phyloP scores from a whole-genome alignment of 805 yeast genomes.

The Wickerhamomyces xylosicus region DNA sequence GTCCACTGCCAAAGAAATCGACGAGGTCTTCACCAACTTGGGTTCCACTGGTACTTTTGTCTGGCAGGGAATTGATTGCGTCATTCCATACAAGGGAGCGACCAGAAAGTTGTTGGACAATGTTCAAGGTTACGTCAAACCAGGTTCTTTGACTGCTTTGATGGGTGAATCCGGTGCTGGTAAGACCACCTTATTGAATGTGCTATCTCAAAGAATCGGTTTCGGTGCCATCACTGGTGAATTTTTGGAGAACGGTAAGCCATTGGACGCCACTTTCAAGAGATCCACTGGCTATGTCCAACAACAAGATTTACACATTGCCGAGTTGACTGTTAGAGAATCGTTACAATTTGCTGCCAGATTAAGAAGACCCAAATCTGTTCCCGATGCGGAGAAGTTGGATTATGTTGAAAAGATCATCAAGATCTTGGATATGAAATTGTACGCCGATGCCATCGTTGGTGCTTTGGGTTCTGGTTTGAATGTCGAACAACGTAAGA shows the following conservation, averaged over 20 bases:
- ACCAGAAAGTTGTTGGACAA: slow-evolving; percentile 24
- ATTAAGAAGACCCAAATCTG: slow-evolving; percentile 43
- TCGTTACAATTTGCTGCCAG: slow-evolving; percentile 65
- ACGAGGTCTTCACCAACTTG: slow-evolving; percentile 16
- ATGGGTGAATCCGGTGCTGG: slow-evolving; percentile 83
- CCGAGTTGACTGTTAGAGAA: slow-evolving; percentile 69
- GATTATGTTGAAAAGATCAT: slow-evolving; percentile 46
- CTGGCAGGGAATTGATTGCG: slow-evolving; percentile 23
- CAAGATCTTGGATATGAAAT: slow-evolving; percentile 40
- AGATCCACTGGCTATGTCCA: slow-evolving; percentile 60
- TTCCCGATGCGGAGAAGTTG: slow-evolving; percentile 30
- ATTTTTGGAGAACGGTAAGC: slow-evolving; percentile 32
- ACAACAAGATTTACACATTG: slow-evolving; percentile 68
- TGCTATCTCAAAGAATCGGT: slow-evolving; percentile 42
- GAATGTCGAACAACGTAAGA: slow-evolving; percentile 73
- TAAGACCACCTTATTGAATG: slow-evolving; percentile 56
- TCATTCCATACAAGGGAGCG: slow-evolving; percentile 22
- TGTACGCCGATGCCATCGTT: slow-evolving; percentile 31
- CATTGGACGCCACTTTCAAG: slow-evolving; percentile 25
- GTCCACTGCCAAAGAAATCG: background rate
- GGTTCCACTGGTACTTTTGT: slow-evolving; percentile 21
- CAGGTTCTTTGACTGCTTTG: slow-evolving; percentile 58
- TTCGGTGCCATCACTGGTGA: slow-evolving; percentile 25
- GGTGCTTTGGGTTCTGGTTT: slow-evolving; percentile 51
- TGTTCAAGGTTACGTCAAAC: slow-evolving; percentile 55